Evolutionary conservation across 345 rosid species (phyloP).

Genomic region (Ceriops decandra): DNA sequence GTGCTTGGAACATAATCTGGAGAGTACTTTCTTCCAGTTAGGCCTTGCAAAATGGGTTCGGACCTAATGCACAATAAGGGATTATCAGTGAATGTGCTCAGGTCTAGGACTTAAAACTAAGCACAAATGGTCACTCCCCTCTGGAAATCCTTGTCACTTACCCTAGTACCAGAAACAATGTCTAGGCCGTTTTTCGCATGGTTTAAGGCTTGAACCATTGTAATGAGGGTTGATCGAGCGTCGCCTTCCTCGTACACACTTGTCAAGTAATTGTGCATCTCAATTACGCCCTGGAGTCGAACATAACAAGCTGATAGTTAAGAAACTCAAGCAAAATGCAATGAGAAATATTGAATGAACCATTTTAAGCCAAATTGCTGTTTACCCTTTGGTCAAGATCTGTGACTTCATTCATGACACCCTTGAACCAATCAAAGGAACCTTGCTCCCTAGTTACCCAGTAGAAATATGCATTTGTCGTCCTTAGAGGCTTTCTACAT

Average conservation of each 20-base stretch:
- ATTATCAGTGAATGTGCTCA: not conserved
- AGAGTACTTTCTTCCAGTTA: conserved; percentile 84
- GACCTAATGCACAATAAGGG: conserved; percentile 43
- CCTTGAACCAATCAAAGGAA: conserved; percentile 99
- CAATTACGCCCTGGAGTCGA: conserved; percentile 75
- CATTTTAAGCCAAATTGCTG: not conserved
- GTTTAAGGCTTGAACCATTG: conserved; percentile 98
- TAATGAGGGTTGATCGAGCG: conserved; percentile 96
- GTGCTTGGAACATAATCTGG: conserved; percentile 87
- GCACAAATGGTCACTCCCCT: no score
- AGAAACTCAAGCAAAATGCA: not conserved
- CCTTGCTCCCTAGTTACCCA: conserved; percentile 99
- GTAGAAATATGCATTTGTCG: conserved; percentile 92
- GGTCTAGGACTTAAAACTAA: no score
- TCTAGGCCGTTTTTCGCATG: conserved; percentile 97
- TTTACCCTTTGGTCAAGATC: conserved; percentile 93
- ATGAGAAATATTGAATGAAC: not conserved
- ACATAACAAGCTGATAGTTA: conserved; percentile 3
- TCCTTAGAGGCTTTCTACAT: conserved; percentile 55
- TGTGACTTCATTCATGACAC: conserved; percentile 94
- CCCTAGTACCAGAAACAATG: conserved; percentile 94
- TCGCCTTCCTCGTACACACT: conserved; percentile 99
- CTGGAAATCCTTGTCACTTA: conserved; percentile 16
- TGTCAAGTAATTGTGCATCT: conserved; percentile 97
- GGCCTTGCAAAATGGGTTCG: conserved; percentile 98